Percentiles rank a stretch among this genome's conserved stretches.
Evolutionary conservation across 371 early-diverging fungal species (phyloP).

Genomic region (Capillidium rhysosporum): DNA sequence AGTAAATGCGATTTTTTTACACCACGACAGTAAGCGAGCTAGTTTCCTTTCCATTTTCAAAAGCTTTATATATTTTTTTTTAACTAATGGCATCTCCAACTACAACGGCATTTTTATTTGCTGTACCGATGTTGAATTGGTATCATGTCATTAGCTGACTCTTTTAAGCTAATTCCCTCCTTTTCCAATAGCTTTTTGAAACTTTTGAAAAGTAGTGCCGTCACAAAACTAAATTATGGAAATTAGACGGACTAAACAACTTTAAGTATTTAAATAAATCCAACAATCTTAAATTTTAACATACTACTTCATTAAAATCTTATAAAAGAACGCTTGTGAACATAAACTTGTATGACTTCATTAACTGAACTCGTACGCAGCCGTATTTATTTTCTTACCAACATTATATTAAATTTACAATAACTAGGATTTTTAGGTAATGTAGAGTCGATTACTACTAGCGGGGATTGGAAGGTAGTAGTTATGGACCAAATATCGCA

Average conservation of each 20-base stretch:
- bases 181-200: constrained; percentile 19
- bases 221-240: constrained; percentile 41
- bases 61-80: too few relatives aligned
- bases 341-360: constrained; percentile 14
- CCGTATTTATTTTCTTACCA: neutral
- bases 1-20: too few relatives aligned
- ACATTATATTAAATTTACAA: neutral
- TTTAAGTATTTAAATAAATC: constrained; percentile 13
- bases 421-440: neutral
- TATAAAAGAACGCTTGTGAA: constrained; percentile 10
- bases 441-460: constrained; percentile 8
- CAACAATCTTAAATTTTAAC: too few relatives aligned
- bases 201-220: constrained; percentile 26
- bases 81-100: too few relatives aligned
- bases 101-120: too few relatives aligned
- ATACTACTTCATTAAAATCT: too few relatives aligned
- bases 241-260: constrained; percentile 11
- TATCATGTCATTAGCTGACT: too few relatives aligned
- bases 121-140: too few relatives aligned
- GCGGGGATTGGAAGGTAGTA: constrained; percentile 54
- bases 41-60: too few relatives aligned
- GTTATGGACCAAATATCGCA: constrained; percentile 75
- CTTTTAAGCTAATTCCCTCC: too few relatives aligned
- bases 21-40: too few relatives aligned
- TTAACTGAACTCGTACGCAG: neutral